Conservation (phyloP, 371 early-diverging fungal species). For the Rhizopus delemar region DNA sequence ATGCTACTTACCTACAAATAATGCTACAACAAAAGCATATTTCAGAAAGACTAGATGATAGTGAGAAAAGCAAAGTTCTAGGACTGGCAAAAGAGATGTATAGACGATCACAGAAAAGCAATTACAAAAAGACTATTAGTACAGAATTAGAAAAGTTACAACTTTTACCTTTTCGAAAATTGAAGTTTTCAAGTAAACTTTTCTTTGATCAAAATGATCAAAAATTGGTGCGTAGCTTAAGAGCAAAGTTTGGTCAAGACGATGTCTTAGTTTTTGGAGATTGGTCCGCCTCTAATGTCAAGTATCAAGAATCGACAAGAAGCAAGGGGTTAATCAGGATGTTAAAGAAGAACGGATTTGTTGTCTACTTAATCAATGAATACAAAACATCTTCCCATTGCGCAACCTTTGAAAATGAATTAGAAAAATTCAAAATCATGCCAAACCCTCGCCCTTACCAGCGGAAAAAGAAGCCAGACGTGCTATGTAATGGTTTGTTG, state of each 20-base stretch:
- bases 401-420: neutral
- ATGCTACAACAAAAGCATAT: no score
- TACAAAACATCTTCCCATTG: slow-evolving; percentile 4
- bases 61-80: no score
- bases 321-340: neutral
- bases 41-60: no score
- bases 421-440: slow-evolving; percentile 4
- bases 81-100: no score
- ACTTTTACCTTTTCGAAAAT: no score
- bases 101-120: no score
- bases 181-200: no score
- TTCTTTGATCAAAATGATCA: no score
- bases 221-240: no score
- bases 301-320: slow-evolving; percentile 10
- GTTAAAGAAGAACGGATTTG: neutral
- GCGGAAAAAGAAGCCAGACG: neutral
- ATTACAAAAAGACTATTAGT: no score
- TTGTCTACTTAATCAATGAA: slow-evolving; percentile 4
- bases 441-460: slow-evolving; percentile 3
- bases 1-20: no score
- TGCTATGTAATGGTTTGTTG: neutral
- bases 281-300: slow-evolving; percentile 6
- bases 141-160: no score
- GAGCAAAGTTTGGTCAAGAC: slow-evolving; percentile 5
- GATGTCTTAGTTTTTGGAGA: slow-evolving; percentile 2